These are phyloP conservation scores for Cotoneaster glaucophyllus DNA, from an alignment of 306 rosid genomes.

Conservation along the genomic window DNA sequence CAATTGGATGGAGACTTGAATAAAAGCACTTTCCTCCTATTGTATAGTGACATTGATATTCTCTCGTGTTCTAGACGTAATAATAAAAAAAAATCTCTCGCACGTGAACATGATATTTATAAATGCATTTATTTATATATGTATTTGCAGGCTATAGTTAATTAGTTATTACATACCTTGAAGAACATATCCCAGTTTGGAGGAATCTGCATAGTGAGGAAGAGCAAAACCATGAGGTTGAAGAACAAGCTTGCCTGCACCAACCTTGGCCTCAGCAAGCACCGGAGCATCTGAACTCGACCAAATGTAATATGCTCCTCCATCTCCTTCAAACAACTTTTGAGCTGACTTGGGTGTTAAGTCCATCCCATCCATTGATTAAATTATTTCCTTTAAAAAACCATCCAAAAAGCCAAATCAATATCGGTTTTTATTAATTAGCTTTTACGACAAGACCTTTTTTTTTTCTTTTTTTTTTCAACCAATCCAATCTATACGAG, in stretches of 20 bases:
- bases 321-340: constrained; percentile 41
- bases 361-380: constrained; percentile 2
- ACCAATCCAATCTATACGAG: too few relatives aligned
- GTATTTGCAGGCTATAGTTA: background rate
- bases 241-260: constrained; percentile 45
- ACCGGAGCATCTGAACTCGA: constrained; percentile 28
- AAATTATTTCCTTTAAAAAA: background rate
- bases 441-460: too few relatives aligned
- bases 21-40: too few relatives aligned
- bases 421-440: too few relatives aligned
- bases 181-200: constrained; percentile 47
- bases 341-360: constrained; percentile 33
- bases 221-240: constrained; percentile 57
- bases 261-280: constrained; percentile 29
- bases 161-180: constrained; percentile 28
- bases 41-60: too few relatives aligned
- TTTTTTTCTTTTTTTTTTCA: too few relatives aligned
- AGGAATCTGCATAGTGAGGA: constrained; percentile 56
- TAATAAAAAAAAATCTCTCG: too few relatives aligned
- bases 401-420: too few relatives aligned
- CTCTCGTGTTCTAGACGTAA: too few relatives aligned
- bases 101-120: too few relatives aligned
- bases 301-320: constrained; percentile 59
- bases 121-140: too few relatives aligned
- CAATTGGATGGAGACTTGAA: too few relatives aligned